These are phyloP conservation scores for Penicillium arizonense DNA, from an alignment of 495 filamentous ascomycete genomes.

Conservation along the genomic window DNA sequence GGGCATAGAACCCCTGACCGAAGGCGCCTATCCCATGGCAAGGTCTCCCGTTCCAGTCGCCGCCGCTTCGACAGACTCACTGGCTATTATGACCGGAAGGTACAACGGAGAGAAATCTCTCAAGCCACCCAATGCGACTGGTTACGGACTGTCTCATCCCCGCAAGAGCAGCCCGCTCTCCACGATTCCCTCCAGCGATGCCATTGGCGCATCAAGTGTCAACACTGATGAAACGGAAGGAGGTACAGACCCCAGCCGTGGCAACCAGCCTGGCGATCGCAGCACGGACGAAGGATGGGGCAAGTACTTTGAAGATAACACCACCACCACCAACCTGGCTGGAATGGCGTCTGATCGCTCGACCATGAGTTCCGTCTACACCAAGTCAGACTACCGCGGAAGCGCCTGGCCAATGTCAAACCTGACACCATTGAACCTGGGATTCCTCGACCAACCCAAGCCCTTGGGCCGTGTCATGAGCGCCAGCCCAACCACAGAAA, in stretches of 20 bases:
- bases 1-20: constrained; percentile 51
- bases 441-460: constrained; percentile 39
- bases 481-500: constrained; percentile 66
- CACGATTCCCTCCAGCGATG: constrained; percentile 35
- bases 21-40: constrained; percentile 44
- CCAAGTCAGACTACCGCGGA: constrained; percentile 35
- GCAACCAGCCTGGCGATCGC: constrained; percentile 41
- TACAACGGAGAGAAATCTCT: constrained; percentile 37
- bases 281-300: constrained; percentile 58
- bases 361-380: constrained; percentile 27
- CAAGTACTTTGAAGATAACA: constrained; percentile 57
- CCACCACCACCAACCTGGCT: constrained; percentile 39
- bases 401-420: constrained; percentile 41
- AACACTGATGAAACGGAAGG: constrained; percentile 26
- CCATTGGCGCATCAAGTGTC: constrained; percentile 20
- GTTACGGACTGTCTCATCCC: constrained; percentile 17
- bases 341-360: constrained; percentile 26
- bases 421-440: constrained; percentile 34
- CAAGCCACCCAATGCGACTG: constrained; percentile 23
- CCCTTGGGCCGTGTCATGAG: constrained; percentile 56
- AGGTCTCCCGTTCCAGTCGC: constrained; percentile 40
- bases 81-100: constrained; percentile 44
- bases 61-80: constrained; percentile 45
- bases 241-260: constrained; percentile 9
- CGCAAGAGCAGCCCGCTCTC: constrained; percentile 30